Evolutionary conservation across 2,329 filamentous ascomycete genomes (phyloP).

Genomic region (Passalora sequoiae): DNA sequence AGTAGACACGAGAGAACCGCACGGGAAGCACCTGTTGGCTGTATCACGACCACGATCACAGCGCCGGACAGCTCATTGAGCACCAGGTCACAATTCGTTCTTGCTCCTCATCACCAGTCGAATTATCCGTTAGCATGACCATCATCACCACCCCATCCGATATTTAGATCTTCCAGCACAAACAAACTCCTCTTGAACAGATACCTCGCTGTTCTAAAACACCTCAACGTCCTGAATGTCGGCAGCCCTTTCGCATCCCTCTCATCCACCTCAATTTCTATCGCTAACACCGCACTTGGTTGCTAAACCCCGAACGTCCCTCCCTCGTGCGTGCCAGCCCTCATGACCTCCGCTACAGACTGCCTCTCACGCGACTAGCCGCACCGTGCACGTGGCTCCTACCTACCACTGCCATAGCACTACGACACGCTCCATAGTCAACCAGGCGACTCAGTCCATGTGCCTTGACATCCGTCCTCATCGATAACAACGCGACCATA

Average conservation of each 20-base stretch:
- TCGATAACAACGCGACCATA: conserved; percentile 16
- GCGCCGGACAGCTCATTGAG: too few relatives aligned
- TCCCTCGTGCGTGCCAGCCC: conserved; percentile 3
- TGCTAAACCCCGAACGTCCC: conserved; percentile 15
- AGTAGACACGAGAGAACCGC: too few relatives aligned
- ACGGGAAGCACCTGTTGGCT: too few relatives aligned
- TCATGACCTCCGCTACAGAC: conserved; percentile 13
- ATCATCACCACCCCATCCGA: too few relatives aligned
- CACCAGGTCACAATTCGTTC: too few relatives aligned
- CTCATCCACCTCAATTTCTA: conserved; percentile 11
- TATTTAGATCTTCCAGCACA: conserved; percentile 12
- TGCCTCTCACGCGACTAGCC: conserved; percentile 12
- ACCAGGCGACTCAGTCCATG: conserved; percentile 16
- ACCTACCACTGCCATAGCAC: conserved; percentile 19
- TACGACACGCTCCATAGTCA: conserved; percentile 18
- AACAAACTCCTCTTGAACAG: conserved; percentile 14
- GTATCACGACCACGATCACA: too few relatives aligned
- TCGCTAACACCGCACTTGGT: conserved; percentile 14
- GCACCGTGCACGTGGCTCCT: conserved; percentile 18
- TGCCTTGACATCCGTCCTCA: conserved; percentile 6
- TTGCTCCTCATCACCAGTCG: too few relatives aligned
- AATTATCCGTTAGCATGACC: too few relatives aligned
- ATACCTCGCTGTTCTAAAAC: conserved; percentile 15
- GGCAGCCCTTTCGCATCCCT: conserved; percentile 5
- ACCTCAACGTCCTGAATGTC: conserved; percentile 14